A percentile compares a stretch with the other conserved stretches of the same genome.
phyloP scores from a whole-genome alignment of 176 grass and related monocot species.

The Musa acuminata region DNA sequence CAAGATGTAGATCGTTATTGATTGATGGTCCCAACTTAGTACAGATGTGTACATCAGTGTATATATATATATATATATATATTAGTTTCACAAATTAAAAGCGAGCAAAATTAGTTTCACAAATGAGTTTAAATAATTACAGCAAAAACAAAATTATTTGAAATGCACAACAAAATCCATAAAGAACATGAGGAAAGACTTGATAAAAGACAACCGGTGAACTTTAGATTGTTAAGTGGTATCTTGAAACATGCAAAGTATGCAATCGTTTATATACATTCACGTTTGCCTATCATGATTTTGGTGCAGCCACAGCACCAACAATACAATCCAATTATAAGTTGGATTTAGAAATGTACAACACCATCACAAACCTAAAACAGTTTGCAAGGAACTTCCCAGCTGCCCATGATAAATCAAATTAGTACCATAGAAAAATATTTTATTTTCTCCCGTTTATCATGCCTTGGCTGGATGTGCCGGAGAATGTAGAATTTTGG shows the following conservation, averaged over 20 bases:
- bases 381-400: neutral
- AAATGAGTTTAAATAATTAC: too few relatives aligned
- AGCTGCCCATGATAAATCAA: neutral
- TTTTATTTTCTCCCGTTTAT: slow-evolving; percentile 6
- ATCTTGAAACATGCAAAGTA: neutral
- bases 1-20: too few relatives aligned
- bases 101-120: too few relatives aligned
- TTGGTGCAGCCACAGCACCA: neutral
- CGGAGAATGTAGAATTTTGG: slow-evolving; percentile 3
- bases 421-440: neutral
- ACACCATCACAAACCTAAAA: neutral
- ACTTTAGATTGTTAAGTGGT: too few relatives aligned
- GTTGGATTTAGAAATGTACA: slow-evolving; percentile 1
- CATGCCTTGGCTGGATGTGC: slow-evolving; percentile 13
- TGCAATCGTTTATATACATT: slow-evolving; percentile 2
- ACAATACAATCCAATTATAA: slow-evolving; percentile 10
- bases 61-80: too few relatives aligned
- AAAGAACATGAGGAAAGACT: too few relatives aligned
- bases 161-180: too few relatives aligned
- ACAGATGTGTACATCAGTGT: too few relatives aligned
- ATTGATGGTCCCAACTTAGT: too few relatives aligned
- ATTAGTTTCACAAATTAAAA: too few relatives aligned
- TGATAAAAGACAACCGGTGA: too few relatives aligned
- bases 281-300: neutral
- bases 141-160: too few relatives aligned